Evolutionary conservation across 768 basidiomycete genomes (phyloP).

Genomic region (Gymnopilus junonius): DNA sequence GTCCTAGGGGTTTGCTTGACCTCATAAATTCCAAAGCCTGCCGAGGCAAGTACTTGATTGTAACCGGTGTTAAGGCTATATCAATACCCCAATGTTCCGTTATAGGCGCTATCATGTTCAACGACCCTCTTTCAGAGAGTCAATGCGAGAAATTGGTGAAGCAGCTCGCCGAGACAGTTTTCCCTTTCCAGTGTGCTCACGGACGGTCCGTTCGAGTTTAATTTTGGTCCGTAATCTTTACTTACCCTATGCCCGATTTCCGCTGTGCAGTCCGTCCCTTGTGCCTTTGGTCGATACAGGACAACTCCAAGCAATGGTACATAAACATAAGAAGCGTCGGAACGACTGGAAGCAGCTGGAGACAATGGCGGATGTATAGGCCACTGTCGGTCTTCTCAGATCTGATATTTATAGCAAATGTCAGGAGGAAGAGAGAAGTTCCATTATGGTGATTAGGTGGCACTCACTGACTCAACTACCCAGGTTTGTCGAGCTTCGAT

Average conservation of each 20-base stretch:
- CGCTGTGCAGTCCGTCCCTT: slow-evolving; percentile 42
- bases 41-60: slow-evolving; percentile 60
- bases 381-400: slow-evolving; percentile 14
- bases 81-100: slow-evolving; percentile 3
- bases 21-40: slow-evolving; percentile 96
- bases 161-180: slow-evolving; percentile 70
- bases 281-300: slow-evolving; percentile 40
- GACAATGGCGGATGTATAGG: slow-evolving; percentile 23
- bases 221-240: slow-evolving; percentile 9
- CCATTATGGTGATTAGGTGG: slow-evolving; percentile 22
- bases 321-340: slow-evolving; percentile 21
- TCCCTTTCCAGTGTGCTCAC: slow-evolving; percentile 97
- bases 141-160: slow-evolving; percentile 76
- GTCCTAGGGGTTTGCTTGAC: slow-evolving; percentile 82
- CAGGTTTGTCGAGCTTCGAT: slow-evolving; percentile 25
- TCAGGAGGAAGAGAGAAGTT: slow-evolving; percentile 12
- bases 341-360: slow-evolving; percentile 32
- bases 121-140: slow-evolving; percentile 68
- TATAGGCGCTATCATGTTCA: slow-evolving; percentile 97
- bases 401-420: slow-evolving; percentile 10
- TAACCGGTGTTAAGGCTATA: not conserved
- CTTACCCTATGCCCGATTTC: slow-evolving; percentile 10
- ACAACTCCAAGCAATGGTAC: slow-evolving; percentile 14
- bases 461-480: slow-evolving; percentile 11
- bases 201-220: slow-evolving; percentile 61